Base-by-base conservation (phyloP, 1,139 yeast species). In the Kodamaea sp. region DNA sequence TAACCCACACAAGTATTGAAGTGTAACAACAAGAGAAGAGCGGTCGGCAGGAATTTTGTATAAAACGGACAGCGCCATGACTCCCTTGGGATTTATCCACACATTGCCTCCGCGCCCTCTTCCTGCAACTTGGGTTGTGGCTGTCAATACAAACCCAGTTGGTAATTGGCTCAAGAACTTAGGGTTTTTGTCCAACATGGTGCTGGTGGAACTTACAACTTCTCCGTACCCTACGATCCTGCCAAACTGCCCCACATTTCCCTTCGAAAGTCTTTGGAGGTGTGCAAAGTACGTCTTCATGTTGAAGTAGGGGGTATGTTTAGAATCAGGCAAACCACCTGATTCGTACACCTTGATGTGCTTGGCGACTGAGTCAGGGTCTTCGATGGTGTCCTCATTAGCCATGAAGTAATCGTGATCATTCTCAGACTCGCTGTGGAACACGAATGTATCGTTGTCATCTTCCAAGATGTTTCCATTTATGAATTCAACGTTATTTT, bases 21-120 rank as follows among this genome's bases (percentile, higher is more conserved):
- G 69, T 39, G 94, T 87, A 0, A 89, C 94, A 24, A 89, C 72
- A 7, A 61, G 53, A 15, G 62, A 47, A 9, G 50, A 44, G 4
- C 55, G 43, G 0, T 76, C 75, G 0, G 75, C 57, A 0, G 90
- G 86, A 13, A 87, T 61, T 35, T 80, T 74, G 43, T 88, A 59
- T 5, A 88, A 74, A 1, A 80, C 74, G 0, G 97, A 87, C 21
- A 81, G 77, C 0, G 97, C 96, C 58, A 89, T 63, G 1, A 89
- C 95, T 6, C 99, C 99, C 23, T 76, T 74, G 1, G 98, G 98
- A 46, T 88, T 90, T 16, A 94, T 82, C 98, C 98, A 94, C 1
- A 82, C 82, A 49, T 94, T 94, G 2, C 94, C 95, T 5, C 97
- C 95, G 40, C 99, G 76, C 1, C 99, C 99, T 33, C 94, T 71